Evolutionary conservation across 176 grass and related monocot genomes (phyloP).

Genomic region (Ensete glaucum): DNA sequence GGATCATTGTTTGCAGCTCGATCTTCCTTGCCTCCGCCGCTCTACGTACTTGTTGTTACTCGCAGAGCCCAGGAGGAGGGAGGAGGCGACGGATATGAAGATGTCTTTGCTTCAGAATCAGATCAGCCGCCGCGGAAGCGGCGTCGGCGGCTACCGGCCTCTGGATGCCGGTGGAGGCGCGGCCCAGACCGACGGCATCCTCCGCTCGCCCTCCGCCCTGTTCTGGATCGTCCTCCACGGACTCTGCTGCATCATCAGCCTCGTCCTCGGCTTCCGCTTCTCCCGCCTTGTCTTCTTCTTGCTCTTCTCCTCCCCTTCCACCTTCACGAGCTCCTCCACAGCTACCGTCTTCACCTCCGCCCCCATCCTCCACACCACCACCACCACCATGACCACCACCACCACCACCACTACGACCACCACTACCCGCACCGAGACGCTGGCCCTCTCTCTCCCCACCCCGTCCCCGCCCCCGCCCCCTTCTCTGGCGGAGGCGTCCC

Average conservation of each 20-base stretch:
- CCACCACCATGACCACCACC: conserved; percentile 25
- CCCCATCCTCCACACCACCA: conserved; percentile 25
- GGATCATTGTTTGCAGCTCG: too few relatives aligned
- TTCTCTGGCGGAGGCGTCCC: not conserved
- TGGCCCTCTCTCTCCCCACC: conserved; percentile 31
- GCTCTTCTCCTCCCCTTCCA: conserved; percentile 58
- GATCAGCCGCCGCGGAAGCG: conserved; percentile 21
- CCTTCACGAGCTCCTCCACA: conserved; percentile 21
- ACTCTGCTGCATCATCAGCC: conserved; percentile 70
- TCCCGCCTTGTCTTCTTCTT: conserved; percentile 89
- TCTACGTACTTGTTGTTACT: not conserved
- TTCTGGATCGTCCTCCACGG: conserved; percentile 74
- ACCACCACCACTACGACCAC: conserved; percentile 26
- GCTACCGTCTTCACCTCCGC: conserved; percentile 32
- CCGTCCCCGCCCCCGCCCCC: conserved; percentile 20
- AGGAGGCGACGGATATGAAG: conserved; percentile 27
- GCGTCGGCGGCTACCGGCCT: conserved; percentile 16
- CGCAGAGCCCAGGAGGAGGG: not conserved
- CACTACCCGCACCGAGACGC: not conserved
- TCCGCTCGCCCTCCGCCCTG: conserved; percentile 28
- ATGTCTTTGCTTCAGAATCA: conserved; percentile 32
- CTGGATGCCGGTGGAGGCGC: not conserved
- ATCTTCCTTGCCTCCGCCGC: not conserved
- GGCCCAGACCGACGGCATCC: conserved; percentile 1
- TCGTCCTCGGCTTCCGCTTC: conserved; percentile 84